These are phyloP conservation scores for sunflower (Helianthus annuus) DNA, from an alignment of 129 eudicot species.

Conservation along the genomic window HanXRQr2.0-SUNRISE NC_035449.2:2777309-2777808, in stretches of 20 bases:
- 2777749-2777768: no score
- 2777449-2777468: slow-evolving; percentile 10
- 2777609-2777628: no score
- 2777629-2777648: no score
- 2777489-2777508: slow-evolving; percentile 38
- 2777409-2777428: slow-evolving; percentile 36
- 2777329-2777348: slow-evolving; percentile 89
- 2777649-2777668: no score
- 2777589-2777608: no score
- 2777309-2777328: slow-evolving; percentile 93
- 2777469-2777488: slow-evolving; percentile 22
- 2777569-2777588: not conserved
- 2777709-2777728: no score
- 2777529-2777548: not conserved
- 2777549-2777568: not conserved
- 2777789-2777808: no score
- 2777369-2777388: slow-evolving; percentile 35
- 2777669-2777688: no score
- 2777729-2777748: no score
- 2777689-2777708: no score
- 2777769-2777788: no score
- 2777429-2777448: slow-evolving; percentile 20
- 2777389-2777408: slow-evolving; percentile 33
- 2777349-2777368: slow-evolving; percentile 39
- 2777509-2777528: not conserved